phyloP scores from a whole-genome alignment of 2,329 filamentous ascomycete species.

The Botrytis deweyae region DNA sequence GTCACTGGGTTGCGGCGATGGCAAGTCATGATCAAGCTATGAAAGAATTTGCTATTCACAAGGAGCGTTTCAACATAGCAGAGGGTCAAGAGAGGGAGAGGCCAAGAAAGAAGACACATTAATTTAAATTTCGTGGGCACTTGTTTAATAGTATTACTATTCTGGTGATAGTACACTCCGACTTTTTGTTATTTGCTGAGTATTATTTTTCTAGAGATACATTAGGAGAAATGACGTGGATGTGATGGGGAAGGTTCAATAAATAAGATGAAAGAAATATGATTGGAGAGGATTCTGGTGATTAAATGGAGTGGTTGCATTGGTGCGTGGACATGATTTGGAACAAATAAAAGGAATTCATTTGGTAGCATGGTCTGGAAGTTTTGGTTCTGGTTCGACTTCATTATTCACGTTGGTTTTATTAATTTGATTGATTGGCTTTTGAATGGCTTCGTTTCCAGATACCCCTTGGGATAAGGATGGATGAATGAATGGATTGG shows the following conservation, averaged over 20 bases:
- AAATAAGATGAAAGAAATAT: not conserved
- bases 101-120: constrained; percentile 25
- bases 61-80: constrained; percentile 46
- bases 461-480: constrained; percentile 22
- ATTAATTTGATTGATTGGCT: constrained; percentile 17
- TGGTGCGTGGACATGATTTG: not conserved
- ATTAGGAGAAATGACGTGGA: not conserved
- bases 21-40: constrained; percentile 60
- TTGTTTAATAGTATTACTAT: constrained; percentile 9
- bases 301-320: not conserved
- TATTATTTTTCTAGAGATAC: constrained; percentile 13
- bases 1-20: constrained; percentile 59
- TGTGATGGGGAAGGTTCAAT: not conserved
- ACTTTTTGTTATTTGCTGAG: constrained; percentile 9
- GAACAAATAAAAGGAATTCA: not conserved
- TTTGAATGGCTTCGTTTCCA: constrained; percentile 19
- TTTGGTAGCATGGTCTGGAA: constrained; percentile 5
- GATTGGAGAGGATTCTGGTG: not conserved
- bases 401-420: constrained; percentile 13
- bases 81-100: constrained; percentile 33
- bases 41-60: constrained; percentile 54
- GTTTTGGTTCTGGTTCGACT: constrained; percentile 5
- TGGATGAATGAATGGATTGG: constrained; percentile 6
- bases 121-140: not conserved
- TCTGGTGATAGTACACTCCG: not conserved